Base-by-base conservation (phyloP, 495 filamentous ascomycete species). In the Zalerion maritima region DNA sequence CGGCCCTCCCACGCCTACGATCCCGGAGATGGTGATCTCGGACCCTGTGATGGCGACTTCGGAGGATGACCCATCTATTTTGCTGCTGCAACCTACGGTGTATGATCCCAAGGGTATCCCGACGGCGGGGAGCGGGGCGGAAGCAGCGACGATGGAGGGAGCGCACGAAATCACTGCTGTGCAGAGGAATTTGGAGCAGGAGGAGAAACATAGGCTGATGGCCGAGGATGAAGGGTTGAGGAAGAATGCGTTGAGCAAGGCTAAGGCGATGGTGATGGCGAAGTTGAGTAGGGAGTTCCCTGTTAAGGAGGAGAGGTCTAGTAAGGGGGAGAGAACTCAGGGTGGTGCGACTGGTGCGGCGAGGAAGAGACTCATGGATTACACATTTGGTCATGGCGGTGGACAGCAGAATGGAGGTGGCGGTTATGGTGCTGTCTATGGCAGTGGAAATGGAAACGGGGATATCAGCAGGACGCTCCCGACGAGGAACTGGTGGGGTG, bases 241-340 rank as follows among this genome's bases (percentile, higher is more conserved):
- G 17, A 45, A 42, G 1, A 56, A 50, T 23, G 61, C 59, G 13
- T 41, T 65, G 19, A 38, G 49, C 20, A 40, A 54, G 9, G 61
- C 61, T 22, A 57, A 57, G 38, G 57, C 60, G 26, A 48, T 53
- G 0, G 59, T 65, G 21, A 48, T 65, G 3, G 50, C 47, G 18
- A 60, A 60, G 29, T 45, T 65, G 9, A 52, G 55, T 11, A 40
- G 48, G 13, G 57, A 65, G 40, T 65, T 59, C 23, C 34, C 38
- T n/a, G n/a, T n/a, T n/a, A n/a, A n/a, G n/a, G n/a, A n/a, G n/a
- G n/a, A n/a, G n/a, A n/a, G n/a, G n/a, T n/a, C n/a, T n/a, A n/a
- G n/a, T n/a, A n/a, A n/a, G n/a, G n/a, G n/a, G n/a, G n/a, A n/a
- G n/a, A n/a, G n/a, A n/a, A n/a, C n/a, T n/a, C n/a, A n/a, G n/a